phyloP scores from a whole-genome alignment of 176 grass and related monocot genomes.

The Lolium rigidum region DNA sequence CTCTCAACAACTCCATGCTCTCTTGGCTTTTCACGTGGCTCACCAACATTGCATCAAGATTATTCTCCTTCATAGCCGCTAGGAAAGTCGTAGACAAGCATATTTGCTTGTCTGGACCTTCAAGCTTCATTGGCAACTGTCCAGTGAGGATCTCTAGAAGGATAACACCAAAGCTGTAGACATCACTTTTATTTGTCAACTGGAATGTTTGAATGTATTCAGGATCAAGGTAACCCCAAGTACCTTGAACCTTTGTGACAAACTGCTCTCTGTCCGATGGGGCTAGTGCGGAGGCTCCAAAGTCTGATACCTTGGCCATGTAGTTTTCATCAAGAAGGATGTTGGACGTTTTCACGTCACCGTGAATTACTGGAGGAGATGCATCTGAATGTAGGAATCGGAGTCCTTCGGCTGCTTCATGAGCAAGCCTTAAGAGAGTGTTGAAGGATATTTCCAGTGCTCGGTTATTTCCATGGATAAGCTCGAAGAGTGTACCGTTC shows the following conservation, averaged over 20 bases:
- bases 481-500: slow-evolving; percentile 3
- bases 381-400: not conserved
- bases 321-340: slow-evolving; percentile 10
- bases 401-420: slow-evolving; percentile 35
- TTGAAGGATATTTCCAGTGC: not conserved
- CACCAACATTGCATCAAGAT: slow-evolving; percentile 9
- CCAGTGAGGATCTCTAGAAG: slow-evolving; percentile 42
- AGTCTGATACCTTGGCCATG: slow-evolving; percentile 45
- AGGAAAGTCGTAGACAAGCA: slow-evolving; percentile 23
- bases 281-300: slow-evolving; percentile 44
- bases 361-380: slow-evolving; percentile 32
- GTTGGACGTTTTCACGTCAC: slow-evolving; percentile 35
- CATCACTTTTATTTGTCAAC: slow-evolving; percentile 41
- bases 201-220: slow-evolving; percentile 53
- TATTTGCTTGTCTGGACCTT: slow-evolving; percentile 10
- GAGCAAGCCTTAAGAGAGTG: slow-evolving; percentile 35
- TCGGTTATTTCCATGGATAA: slow-evolving; percentile 39
- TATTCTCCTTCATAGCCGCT: slow-evolving; percentile 34
- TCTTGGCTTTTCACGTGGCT: slow-evolving; percentile 34
- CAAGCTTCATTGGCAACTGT: slow-evolving; percentile 31
- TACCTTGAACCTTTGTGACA: slow-evolving; percentile 45
- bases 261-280: slow-evolving; percentile 34
- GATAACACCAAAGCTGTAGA: slow-evolving; percentile 33
- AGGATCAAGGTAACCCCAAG: slow-evolving; percentile 44
- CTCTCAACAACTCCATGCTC: slow-evolving; percentile 24